Percentiles rank a stretch among this genome's conserved stretches.
Conservation (phyloP, 202 grass and related monocot species). For the Saccharum hybrid region DNA sequence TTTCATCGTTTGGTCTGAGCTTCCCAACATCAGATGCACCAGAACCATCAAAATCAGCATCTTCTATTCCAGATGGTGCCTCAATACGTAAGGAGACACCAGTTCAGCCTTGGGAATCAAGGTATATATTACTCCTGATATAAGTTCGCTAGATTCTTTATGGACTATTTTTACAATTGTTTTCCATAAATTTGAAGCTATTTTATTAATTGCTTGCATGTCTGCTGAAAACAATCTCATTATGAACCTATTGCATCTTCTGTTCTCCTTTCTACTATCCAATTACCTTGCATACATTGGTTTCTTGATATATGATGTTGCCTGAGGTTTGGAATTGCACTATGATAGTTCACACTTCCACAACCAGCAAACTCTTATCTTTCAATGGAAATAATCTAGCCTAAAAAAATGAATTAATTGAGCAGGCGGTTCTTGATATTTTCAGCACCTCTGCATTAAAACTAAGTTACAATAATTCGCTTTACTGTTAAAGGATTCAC, state of each 20-base stretch:
- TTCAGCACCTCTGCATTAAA: neutral
- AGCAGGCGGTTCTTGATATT: neutral
- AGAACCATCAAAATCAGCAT: constrained; percentile 74
- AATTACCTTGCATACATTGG: neutral
- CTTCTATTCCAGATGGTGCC: constrained; percentile 50
- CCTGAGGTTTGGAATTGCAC: neutral
- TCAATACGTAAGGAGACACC: constrained; percentile 54
- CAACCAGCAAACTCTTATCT: neutral
- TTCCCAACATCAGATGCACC: constrained; percentile 66
- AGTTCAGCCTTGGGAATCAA: constrained; percentile 73
- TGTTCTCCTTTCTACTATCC: constrained; percentile 15
- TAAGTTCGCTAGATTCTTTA: neutral
- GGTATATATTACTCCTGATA: constrained; percentile 56
- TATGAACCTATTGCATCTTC: neutral
- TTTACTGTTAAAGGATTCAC: neutral
- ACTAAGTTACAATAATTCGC: neutral
- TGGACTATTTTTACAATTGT: neutral
- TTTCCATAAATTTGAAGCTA: neutral
- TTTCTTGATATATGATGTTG: constrained; percentile 6
- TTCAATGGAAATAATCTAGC: constrained; percentile 15
- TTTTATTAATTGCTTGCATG: neutral
- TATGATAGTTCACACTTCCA: neutral
- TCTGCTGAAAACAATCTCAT: neutral
- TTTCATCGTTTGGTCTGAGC: constrained; percentile 79
- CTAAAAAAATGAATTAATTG: constrained; percentile 9